phyloP scores from a whole-genome alignment of 164 flowering plant genomes.

The Santalum album region DNA sequence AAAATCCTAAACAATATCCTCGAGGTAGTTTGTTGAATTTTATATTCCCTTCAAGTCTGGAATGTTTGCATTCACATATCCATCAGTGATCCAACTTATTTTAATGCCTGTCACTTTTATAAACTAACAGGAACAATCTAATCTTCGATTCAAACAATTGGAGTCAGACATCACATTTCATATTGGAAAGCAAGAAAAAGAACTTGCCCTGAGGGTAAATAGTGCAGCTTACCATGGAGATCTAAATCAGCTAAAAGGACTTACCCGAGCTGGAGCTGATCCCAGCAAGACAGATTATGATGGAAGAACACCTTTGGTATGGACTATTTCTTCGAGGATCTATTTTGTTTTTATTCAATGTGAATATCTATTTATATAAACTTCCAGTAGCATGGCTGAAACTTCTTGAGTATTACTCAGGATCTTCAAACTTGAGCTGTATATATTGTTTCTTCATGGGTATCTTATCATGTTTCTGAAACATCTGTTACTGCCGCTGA shows the following conservation, averaged over 20 bases:
- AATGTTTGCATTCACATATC: too few species aligned
- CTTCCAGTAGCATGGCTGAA: too few species aligned
- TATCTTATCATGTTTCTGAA: too few species aligned
- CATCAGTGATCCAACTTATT: too few species aligned
- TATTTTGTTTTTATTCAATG: too few species aligned
- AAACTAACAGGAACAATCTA: constrained; percentile 35
- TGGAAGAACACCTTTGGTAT: constrained; percentile 57
- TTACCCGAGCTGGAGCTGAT: constrained; percentile 53
- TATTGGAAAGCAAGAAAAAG: constrained; percentile 50
- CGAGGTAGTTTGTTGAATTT: constrained; percentile 20
- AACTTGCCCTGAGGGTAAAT: constrained; percentile 42
- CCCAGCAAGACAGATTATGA: constrained; percentile 49
- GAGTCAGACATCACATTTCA: constrained; percentile 40
- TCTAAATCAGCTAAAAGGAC: constrained; percentile 30
- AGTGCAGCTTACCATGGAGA: constrained; percentile 58
- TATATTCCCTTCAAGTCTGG: too few species aligned
- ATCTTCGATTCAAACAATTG: constrained; percentile 25
- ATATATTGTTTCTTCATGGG: too few species aligned
- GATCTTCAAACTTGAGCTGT: too few species aligned
- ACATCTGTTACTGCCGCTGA: too few species aligned
- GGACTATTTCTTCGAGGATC: not conserved
- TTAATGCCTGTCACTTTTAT: not conserved
- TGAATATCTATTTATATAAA: too few species aligned
- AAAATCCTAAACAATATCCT: constrained; percentile 30
- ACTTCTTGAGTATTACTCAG: too few species aligned